Percentiles rank a stretch among this genome's conserved stretches.
Evolutionary conservation across 2,329 filamentous ascomycete genomes (phyloP).

Genomic region (Huntiella savannae): DNA sequence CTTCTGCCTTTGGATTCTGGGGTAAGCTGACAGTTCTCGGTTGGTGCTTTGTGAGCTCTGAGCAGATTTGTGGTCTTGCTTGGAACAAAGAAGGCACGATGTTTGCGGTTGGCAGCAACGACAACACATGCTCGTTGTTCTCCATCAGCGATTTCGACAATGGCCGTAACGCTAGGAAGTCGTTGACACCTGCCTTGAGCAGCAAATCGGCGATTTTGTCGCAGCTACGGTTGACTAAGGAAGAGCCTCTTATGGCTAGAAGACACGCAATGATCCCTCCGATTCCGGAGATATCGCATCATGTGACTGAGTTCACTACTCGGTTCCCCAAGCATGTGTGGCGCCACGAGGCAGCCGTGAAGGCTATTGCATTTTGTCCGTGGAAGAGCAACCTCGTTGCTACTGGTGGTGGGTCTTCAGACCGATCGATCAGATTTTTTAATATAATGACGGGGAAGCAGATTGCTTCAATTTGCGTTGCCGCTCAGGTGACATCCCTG

Average conservation of each 20-base stretch:
- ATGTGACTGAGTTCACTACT: not conserved
- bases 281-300: not conserved
- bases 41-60: conserved; percentile 57
- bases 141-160: conserved; percentile 40
- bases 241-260: conserved; percentile 2
- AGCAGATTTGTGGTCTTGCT: conserved; percentile 84
- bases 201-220: not conserved
- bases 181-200: conserved; percentile 1
- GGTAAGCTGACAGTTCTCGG: conserved; percentile 62
- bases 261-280: conserved; percentile 1
- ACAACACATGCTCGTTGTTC: conserved; percentile 75
- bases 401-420: conserved; percentile 81
- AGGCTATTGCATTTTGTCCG: conserved; percentile 91
- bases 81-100: conserved; percentile 61
- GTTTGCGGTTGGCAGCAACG: conserved; percentile 81
- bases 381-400: conserved; percentile 79
- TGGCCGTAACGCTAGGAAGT: conserved; percentile 6
- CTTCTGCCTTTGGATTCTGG: conserved; percentile 48
- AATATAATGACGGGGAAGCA: conserved; percentile 67
- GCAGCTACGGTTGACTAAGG: not conserved
- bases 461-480: conserved; percentile 78
- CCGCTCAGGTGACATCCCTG: conserved; percentile 80
- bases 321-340: conserved; percentile 38
- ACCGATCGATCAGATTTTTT: conserved; percentile 91
- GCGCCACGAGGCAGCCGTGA: conserved; percentile 71